phyloP scores from a whole-genome alignment of 352 stramenopile genomes.

The Phytopythium litorale region DNA sequence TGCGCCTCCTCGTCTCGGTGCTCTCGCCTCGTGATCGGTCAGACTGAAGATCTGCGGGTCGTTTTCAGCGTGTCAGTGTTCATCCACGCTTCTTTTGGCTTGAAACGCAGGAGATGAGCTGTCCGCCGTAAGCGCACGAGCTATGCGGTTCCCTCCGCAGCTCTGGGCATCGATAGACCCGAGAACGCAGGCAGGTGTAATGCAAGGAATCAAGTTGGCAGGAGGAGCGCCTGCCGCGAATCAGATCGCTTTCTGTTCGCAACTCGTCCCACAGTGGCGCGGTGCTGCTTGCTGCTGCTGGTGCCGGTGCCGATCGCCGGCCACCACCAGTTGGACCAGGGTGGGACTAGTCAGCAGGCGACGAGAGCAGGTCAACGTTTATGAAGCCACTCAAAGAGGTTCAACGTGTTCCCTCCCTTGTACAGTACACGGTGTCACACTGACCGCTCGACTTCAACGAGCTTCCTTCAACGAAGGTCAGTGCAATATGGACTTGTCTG shows the following conservation, averaged over 20 bases:
- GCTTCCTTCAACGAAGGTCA: neutral
- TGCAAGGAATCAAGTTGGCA: constrained; percentile 2
- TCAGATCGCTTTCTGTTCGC: constrained; percentile 3
- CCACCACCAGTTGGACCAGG: neutral
- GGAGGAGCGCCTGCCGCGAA: constrained; percentile 1
- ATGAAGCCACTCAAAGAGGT: neutral
- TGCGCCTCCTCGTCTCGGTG: neutral
- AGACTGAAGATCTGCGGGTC: neutral
- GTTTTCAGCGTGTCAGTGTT: neutral
- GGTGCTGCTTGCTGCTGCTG: neutral
- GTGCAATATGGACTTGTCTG: neutral
- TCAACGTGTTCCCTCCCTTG: neutral
- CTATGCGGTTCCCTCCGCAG: too few species aligned
- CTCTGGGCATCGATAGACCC: too few species aligned
- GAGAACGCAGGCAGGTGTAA: too few species aligned
- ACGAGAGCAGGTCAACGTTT: neutral
- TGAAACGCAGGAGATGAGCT: too few species aligned
- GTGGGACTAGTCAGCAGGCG: neutral
- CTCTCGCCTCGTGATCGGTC: neutral
- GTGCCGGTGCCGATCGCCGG: neutral
- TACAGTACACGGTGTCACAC: neutral
- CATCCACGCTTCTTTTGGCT: too few species aligned
- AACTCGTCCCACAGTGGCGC: neutral
- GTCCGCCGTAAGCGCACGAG: too few species aligned
- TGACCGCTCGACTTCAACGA: neutral